These are phyloP conservation scores for Aspergillus fumigatiaffinis DNA, from an alignment of 2,329 filamentous ascomycete species.

Conservation along the genomic window DNA sequence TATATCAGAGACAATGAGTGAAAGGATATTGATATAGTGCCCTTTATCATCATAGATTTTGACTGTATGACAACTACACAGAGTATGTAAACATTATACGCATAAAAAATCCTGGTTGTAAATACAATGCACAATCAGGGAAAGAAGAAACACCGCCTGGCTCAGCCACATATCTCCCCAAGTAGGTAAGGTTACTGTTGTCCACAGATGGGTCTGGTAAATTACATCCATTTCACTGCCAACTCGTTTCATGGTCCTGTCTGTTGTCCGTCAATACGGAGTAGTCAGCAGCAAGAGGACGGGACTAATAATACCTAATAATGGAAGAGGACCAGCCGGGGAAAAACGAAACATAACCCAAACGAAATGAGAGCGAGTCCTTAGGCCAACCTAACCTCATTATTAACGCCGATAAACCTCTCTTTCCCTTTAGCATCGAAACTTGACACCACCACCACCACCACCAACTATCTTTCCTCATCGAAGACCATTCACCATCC, in stretches of 20 bases:
- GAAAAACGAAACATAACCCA: conserved; percentile 1
- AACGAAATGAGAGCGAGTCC: conserved; percentile 3
- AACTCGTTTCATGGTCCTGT: neutral
- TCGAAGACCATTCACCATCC: neutral
- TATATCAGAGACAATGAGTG: neutral
- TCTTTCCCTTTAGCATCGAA: conserved; percentile 26
- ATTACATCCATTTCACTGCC: neutral
- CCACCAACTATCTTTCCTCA: neutral
- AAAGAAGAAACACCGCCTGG: conserved; percentile 6
- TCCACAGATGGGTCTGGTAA: neutral
- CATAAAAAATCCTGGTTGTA: neutral
- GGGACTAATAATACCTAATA: neutral
- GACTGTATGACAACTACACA: neutral
- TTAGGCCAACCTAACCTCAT: neutral
- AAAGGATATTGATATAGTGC: neutral
- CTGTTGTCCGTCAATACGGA: neutral
- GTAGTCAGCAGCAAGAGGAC: neutral
- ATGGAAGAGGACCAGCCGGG: neutral
- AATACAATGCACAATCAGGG: conserved; percentile 2
- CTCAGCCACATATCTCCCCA: conserved; percentile 1
- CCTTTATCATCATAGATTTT: neutral
- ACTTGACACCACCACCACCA: conserved; percentile 7
- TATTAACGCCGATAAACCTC: conserved; percentile 14
- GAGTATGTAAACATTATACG: neutral
- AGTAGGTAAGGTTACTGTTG: neutral